Base-by-base conservation (phyloP, 768 basidiomycete genomes). In the Lactarius hatsudake region DNA sequence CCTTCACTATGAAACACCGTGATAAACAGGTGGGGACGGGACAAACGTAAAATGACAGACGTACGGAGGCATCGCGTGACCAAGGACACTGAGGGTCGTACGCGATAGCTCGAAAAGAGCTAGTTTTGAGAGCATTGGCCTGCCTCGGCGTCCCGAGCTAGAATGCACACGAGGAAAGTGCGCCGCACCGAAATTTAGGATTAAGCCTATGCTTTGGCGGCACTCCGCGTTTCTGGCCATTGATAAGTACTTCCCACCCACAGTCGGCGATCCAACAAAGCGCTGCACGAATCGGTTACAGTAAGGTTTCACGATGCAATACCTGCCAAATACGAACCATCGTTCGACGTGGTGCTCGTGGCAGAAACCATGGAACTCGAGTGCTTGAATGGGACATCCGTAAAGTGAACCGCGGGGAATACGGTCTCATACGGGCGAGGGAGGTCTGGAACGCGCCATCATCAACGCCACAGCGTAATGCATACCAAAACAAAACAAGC, bases 161-260 rank as follows among this genome's bases (percentile, higher is more conserved):
- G 32, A 51, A 40, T 26, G 26, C 13, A 26, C 9, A 3, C 1
- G 17, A 18, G 23, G 17, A 7, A 15, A 13, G 28, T 23, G 26
- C 10, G 0, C 64, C 76, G 59, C 64, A 89, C 92, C 87, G 84
- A 48, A 84, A 86, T 74, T 87, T 88, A 8, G 82, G 77, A 38
- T 82, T 82, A 68, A 84, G 79, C 30, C 89, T 81, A 71, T 91
- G 85, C 73, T 90, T 93, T 0, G 88, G 84, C 13, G 90, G 79
- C 1, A 90, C 86, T 2, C 93, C 93, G 55, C 93, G 86, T 72
- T 84, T 88, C n/a, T 87, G 78, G 2, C 93, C 93, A 68, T 91
- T 91, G 69, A 91, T 90, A 56, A 94, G 73, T 26, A 92, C 81
- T 73, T 96, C 91, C 34, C 77, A 74, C 6, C 78, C 67, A 69